phyloP scores from a whole-genome alignment of 257 asterid genomes.

The Datura wrightii region DNA sequence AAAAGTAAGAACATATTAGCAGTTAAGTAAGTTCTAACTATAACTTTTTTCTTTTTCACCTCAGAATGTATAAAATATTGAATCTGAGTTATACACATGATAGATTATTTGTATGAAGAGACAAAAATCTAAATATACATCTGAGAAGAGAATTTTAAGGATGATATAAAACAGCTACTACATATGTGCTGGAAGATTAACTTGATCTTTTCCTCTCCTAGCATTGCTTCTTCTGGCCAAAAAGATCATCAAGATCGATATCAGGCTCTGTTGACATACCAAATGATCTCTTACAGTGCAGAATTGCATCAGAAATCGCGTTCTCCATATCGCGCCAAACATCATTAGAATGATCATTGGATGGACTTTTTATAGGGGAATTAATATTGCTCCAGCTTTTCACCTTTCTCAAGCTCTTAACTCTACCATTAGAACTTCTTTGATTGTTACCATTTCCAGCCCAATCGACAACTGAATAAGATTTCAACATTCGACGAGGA shows the following conservation, averaged over 20 bases:
- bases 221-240: background rate
- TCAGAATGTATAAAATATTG: constrained; percentile 14
- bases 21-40: background rate
- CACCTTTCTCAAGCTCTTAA: constrained; percentile 34
- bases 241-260: background rate
- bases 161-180: background rate
- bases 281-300: constrained; percentile 68
- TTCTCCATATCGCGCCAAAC: constrained; percentile 55
- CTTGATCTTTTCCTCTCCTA: background rate
- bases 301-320: constrained; percentile 66
- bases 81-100: constrained; percentile 7
- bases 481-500: constrained; percentile 39
- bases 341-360: constrained; percentile 28
- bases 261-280: constrained; percentile 43
- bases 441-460: constrained; percentile 25
- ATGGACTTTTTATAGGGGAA: constrained; percentile 46
- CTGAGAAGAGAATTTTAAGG: background rate
- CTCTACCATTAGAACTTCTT: background rate
- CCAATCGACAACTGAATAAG: constrained; percentile 44
- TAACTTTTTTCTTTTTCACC: background rate
- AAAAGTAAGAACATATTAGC: background rate
- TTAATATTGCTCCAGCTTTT: constrained; percentile 43
- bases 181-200: background rate
- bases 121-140: constrained; percentile 2
- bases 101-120: constrained; percentile 14